Evolutionary conservation across 805 yeast species (phyloP).

Genomic region (Wickerhamomyces chambardii): DNA sequence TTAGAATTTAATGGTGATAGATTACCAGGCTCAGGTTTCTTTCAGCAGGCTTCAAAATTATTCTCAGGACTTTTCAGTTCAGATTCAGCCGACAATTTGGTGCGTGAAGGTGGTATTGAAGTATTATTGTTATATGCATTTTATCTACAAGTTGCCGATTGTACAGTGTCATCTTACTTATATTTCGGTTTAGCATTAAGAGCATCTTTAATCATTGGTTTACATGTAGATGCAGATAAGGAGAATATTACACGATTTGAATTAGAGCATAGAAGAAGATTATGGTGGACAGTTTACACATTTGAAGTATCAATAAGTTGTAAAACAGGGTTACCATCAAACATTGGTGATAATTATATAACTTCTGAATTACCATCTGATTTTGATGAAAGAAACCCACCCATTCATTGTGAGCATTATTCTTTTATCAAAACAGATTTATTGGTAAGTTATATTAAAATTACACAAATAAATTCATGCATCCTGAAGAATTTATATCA

Average conservation of each 20-base stretch:
- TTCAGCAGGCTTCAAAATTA: constrained; percentile 70
- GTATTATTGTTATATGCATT: constrained; percentile 69
- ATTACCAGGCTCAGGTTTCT: constrained; percentile 72
- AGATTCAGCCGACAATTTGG: constrained; percentile 71
- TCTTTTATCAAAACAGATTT: constrained; percentile 75
- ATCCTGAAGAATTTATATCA: constrained; percentile 64
- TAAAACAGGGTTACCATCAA: constrained; percentile 72
- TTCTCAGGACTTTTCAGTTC: constrained; percentile 71
- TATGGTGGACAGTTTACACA: constrained; percentile 84
- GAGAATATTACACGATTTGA: constrained; percentile 57
- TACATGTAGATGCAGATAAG: constrained; percentile 78
- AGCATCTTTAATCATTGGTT: constrained; percentile 63
- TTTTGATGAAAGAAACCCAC: constrained; percentile 57
- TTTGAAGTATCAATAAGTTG: constrained; percentile 80
- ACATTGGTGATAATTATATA: constrained; percentile 75
- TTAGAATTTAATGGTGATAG: constrained; percentile 27
- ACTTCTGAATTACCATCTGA: constrained; percentile 70
- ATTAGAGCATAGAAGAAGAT: constrained; percentile 73
- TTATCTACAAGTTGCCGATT: constrained; percentile 76
- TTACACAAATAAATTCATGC: constrained; percentile 70
- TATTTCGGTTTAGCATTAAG: constrained; percentile 72
- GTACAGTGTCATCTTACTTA: constrained; percentile 74
- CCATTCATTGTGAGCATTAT: constrained; percentile 50
- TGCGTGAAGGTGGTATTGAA: constrained; percentile 75
- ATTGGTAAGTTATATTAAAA: constrained; percentile 66